Conservation (phyloP, 108 stramenopile species). For the Nitzschia putrida region DNA sequence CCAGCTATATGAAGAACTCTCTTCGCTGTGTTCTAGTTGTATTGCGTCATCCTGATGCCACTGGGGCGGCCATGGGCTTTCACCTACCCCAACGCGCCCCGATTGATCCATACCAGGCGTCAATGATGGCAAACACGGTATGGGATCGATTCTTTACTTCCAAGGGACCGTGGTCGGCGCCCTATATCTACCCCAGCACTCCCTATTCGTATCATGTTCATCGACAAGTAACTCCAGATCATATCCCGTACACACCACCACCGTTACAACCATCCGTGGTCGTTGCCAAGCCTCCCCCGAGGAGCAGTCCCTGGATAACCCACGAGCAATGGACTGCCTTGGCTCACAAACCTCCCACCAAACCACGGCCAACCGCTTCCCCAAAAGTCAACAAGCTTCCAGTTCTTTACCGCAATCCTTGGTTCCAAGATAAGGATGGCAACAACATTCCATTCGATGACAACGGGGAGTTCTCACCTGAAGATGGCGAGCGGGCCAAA, state of each 20-base stretch:
- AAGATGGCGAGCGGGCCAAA: conserved; percentile 45
- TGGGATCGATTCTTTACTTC: conserved; percentile 14
- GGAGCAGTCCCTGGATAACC: background rate
- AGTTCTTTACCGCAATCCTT: conserved; percentile 19
- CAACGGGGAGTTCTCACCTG: conserved; percentile 43
- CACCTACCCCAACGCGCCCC: background rate
- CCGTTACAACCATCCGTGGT: background rate
- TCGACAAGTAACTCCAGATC: too few relatives aligned
- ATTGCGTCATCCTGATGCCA: conserved; percentile 14
- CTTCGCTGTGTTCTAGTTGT: conserved; percentile 9
- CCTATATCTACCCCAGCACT: background rate
- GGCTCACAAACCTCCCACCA: background rate
- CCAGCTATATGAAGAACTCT: conserved; percentile 12
- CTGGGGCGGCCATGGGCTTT: conserved; percentile 2
- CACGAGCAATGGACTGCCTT: too few relatives aligned
- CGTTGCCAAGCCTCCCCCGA: background rate
- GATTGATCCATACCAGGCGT: background rate
- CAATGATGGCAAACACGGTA: background rate
- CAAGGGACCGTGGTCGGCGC: background rate
- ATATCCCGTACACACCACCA: too few relatives aligned
- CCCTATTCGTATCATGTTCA: background rate
- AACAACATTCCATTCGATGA: conserved; percentile 46
- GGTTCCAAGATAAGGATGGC: conserved; percentile 13
- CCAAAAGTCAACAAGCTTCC: background rate
- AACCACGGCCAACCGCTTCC: background rate